Percentiles rank a stretch among this genome's conserved stretches.
These are phyloP conservation scores for Beauveria australis DNA, from an alignment of 2,329 filamentous ascomycete species.

Conservation along the genomic window DNA sequence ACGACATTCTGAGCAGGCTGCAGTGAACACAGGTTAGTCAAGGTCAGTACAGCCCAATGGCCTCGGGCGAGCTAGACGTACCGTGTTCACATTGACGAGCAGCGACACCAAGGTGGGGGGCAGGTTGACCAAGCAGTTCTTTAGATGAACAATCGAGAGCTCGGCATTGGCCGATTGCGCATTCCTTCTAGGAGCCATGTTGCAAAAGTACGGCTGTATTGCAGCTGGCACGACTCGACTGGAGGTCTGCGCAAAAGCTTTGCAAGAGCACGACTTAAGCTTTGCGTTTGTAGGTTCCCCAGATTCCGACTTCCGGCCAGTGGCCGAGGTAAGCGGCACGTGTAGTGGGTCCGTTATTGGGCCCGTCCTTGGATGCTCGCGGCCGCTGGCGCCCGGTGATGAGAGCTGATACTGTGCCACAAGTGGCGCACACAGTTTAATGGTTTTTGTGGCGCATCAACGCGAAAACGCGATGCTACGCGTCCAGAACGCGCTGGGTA, in stretches of 20 bases:
- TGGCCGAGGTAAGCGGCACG: conserved; percentile 29
- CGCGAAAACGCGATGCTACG: conserved; percentile 28
- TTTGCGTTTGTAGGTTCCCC: not conserved
- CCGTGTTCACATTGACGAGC: conserved; percentile 82
- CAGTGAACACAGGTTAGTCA: conserved; percentile 15
- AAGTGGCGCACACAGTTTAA: conserved; percentile 16
- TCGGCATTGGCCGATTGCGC: conserved; percentile 65
- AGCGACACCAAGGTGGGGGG: conserved; percentile 76
- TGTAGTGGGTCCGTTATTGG: conserved; percentile 20
- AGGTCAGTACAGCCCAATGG: not conserved
- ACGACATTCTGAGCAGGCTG: conserved; percentile 93
- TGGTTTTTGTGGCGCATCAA: conserved; percentile 20
- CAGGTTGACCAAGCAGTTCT: conserved; percentile 92
- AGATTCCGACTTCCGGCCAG: conserved; percentile 13
- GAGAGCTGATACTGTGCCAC: conserved; percentile 5
- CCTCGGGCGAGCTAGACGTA: conserved; percentile 36
- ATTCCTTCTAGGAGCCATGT: conserved; percentile 44
- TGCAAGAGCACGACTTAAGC: not conserved
- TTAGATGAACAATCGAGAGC: conserved; percentile 76
- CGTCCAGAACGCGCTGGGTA: conserved; percentile 15
- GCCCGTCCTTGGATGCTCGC: not conserved
- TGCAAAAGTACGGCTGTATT: conserved; percentile 7
- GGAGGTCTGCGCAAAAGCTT: conserved; percentile 1
- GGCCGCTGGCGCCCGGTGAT: not conserved
- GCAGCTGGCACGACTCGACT: not conserved